Base-by-base conservation (phyloP, 306 rosid genomes). In the Clitoria ternatea region DNA sequence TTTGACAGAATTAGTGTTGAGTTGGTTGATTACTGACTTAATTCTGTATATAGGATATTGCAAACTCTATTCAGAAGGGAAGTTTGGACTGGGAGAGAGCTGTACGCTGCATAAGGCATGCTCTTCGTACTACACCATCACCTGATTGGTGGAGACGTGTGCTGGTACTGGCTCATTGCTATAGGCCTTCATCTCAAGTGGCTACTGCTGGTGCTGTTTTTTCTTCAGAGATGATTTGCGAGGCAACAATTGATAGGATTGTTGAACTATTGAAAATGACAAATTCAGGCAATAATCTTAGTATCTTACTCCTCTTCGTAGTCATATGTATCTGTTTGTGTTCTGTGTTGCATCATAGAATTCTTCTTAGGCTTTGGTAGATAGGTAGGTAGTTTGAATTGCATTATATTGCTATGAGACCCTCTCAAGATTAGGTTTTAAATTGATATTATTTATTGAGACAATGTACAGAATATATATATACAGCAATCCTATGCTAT, bases 121-220 rank as follows among this genome's bases (percentile, higher is more conserved):
- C 97, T 73, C 87, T 94, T 20, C 90, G 95, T 24, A 80, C 95
- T 40, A 89, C 95, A 68, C 99, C 99, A 49, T 94, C 99, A 52
- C 99, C 99, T 57, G 99, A 94, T 57, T 94, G 99, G 99, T 94
- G 99, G 99, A 94, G 90, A 83, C 95, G 97, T 10, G 96, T 91
- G 73, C 89, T 94, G 70, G 86, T 94, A n/a, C 82, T 91, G 18
- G 96, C 94, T 79, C 88, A 95, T 47, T 74, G 86, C 87, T 84
- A 87, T 84, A 94, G 89, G 84, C 60, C 82, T 80, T 61, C 85
- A 61, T 44, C 96, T 76, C 99, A 89, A 76, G 89, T 62, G 48
- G 78, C 83, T 74, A 84, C 87, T 59, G 91, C 96, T 69, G 99
- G 99, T 81, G 97, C 97, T 69, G 97, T 94, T 70, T 94, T 94